Base-by-base conservation (phyloP, 306 rosid species). In the Arachis hypogaea region DNA sequence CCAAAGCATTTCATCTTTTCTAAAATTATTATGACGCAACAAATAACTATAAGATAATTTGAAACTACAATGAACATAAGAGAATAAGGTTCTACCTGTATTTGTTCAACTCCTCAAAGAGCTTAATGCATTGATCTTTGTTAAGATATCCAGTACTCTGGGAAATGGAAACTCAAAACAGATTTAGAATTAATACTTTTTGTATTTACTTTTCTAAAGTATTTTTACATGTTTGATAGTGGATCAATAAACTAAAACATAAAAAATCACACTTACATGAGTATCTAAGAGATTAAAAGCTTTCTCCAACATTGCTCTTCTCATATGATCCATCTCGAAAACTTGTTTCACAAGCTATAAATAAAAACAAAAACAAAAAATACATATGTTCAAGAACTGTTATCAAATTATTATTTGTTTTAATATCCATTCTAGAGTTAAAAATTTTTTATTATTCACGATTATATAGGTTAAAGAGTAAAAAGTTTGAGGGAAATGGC, bases 281-380 rank as follows among this genome's bases (percentile, higher is more conserved):
- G 77, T 47, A 76, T 92, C 97, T 71, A 94, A 74, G 71, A 94
- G 83, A 80, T 70, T 58, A 81, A 92, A 94, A 68, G 97, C 99
- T 82, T 86, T 94, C 74, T 86, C 81, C 88, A 94, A 70, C 78
- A 84, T 87, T 33, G 74, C 68, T 82, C 76, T 83, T 88, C 96
- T 90, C 79, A 50, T 72, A 9, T 46, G 78, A 61, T 94, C 99
- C 96, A 63, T 89, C 82, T 78, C 81, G 38, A 51, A 87, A 78
- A 94, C 91, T 92, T 90, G 96, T 77, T 89, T 92, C 14, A 70
- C 93, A 76, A 94, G 97, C 99, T 94, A 74, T 78, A 79, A 65
- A 42, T 82, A 49, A 78, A 82, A 3, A 36, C 46, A 66, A 36
- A 77, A 30, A 30, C 3, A 30, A 30, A 30, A 1, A 1, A 14